phyloP scores from a whole-genome alignment of 768 basidiomycete species.

The Cytidiella melzeri region DNA sequence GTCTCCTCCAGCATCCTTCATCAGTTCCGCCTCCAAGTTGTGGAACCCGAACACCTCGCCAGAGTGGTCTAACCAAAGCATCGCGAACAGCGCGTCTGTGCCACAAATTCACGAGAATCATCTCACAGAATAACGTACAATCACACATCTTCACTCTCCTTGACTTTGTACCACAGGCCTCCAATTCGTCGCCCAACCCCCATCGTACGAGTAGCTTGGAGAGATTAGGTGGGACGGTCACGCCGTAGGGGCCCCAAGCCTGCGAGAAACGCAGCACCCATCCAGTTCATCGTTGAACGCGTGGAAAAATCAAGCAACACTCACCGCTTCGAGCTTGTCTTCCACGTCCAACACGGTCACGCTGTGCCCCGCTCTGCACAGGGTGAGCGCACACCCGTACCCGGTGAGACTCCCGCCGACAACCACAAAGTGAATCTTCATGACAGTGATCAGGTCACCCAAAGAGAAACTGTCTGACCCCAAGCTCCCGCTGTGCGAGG shows the following conservation, averaged over 20 bases:
- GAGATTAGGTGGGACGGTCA: conserved; percentile 47
- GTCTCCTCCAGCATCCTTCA: conserved; percentile 42
- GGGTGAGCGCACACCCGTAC: conserved; percentile 29
- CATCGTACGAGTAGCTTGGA: conserved; percentile 48
- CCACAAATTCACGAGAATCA: not conserved
- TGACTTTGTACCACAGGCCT: conserved; percentile 24
- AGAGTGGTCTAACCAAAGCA: conserved; percentile 31
- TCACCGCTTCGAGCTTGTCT: conserved; percentile 22
- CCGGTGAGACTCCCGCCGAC: conserved; percentile 31
- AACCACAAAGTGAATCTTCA: conserved; percentile 26
- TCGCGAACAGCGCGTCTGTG: not conserved
- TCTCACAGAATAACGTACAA: conserved; percentile 9
- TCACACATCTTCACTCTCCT: conserved; percentile 17
- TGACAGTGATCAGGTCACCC: too few relatives aligned
- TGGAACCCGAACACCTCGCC: conserved; percentile 41
- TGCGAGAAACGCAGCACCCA: not conserved
- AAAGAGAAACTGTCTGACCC: too few relatives aligned
- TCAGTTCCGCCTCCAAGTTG: conserved; percentile 40
- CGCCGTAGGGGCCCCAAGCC: conserved; percentile 3
- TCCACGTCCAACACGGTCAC: conserved; percentile 29
- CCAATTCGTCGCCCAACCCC: conserved; percentile 43
- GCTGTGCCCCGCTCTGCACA: conserved; percentile 30
- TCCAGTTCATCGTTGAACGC: not conserved
- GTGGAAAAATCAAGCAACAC: conserved; percentile 3
- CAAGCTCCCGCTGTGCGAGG: too few relatives aligned